phyloP scores from a whole-genome alignment of 305 asterid species.

The Solanum chacoense region DNA sequence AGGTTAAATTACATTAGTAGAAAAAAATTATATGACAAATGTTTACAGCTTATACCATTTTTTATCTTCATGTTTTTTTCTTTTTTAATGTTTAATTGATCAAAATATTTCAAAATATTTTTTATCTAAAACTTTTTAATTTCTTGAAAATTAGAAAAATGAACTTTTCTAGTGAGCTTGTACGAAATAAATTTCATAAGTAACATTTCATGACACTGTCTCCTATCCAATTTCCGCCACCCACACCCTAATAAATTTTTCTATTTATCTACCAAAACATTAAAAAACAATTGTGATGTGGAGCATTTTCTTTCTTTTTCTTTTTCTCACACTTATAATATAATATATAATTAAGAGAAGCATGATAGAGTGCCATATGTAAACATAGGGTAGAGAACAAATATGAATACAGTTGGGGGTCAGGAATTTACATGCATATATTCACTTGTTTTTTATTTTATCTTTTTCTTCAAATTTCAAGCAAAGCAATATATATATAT shows the following conservation, averaged over 20 bases:
- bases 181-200: background rate
- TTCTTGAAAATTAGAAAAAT: background rate
- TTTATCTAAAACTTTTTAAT: background rate
- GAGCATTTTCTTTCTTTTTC: background rate
- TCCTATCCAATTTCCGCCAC: background rate
- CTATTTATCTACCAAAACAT: background rate
- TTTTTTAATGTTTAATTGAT: background rate
- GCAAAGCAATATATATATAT: no score
- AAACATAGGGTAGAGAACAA: background rate
- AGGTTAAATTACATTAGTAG: background rate
- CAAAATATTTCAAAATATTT: background rate
- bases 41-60: background rate
- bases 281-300: background rate
- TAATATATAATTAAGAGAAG: background rate
- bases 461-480: background rate
- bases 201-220: background rate
- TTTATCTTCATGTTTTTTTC: background rate
- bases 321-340: background rate
- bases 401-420: background rate
- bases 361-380: conserved; percentile 16
- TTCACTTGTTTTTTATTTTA: background rate
- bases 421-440: background rate
- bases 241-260: background rate
- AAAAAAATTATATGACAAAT: background rate
- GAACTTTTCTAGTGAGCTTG: background rate